Percentiles rank a stretch among this genome's conserved stretches.
phyloP scores from a whole-genome alignment of 805 yeast genomes.

The Scheffersomyces stipitis region DNA sequence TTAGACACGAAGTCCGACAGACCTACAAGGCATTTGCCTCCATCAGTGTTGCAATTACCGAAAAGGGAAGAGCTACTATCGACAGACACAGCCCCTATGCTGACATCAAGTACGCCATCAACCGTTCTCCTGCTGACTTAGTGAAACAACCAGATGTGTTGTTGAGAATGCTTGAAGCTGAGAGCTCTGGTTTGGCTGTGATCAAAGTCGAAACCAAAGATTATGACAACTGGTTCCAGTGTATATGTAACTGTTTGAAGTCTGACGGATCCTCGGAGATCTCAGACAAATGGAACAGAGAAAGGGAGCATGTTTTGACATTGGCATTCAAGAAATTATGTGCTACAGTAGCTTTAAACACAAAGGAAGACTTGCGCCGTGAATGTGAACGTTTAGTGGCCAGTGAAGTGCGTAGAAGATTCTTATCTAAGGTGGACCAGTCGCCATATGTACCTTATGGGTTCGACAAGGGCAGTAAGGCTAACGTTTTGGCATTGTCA shows the following conservation, averaged over 20 bases:
- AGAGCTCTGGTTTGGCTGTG: slow-evolving; percentile 67
- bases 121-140: slow-evolving; percentile 76
- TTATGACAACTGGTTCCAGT: slow-evolving; percentile 40
- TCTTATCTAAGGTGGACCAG: slow-evolving; percentile 77
- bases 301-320: slow-evolving; percentile 66
- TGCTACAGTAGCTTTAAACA: slow-evolving; percentile 66
- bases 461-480: slow-evolving; percentile 75
- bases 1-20: slow-evolving; percentile 67
- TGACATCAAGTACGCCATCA: slow-evolving; percentile 87
- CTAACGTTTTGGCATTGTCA: slow-evolving; percentile 78
- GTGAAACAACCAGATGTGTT: slow-evolving; percentile 75
- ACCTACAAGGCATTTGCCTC: slow-evolving; percentile 64
- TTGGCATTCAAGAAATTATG: slow-evolving; percentile 67
- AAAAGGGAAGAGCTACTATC: slow-evolving; percentile 67
- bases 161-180: slow-evolving; percentile 91
- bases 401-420: slow-evolving; percentile 65
- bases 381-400: slow-evolving; percentile 72
- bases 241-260: slow-evolving; percentile 51
- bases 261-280: slow-evolving; percentile 79
- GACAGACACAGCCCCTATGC: slow-evolving; percentile 79
- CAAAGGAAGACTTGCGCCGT: slow-evolving; percentile 78
- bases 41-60: slow-evolving; percentile 75
- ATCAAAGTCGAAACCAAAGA: slow-evolving; percentile 59
- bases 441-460: slow-evolving; percentile 89
- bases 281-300: slow-evolving; percentile 77